Percentiles rank a stretch among this genome's conserved stretches.
Evolutionary conservation across 208 protist species (phyloP).

Genomic region (Leptomonas pyrrhocoris): DNA sequence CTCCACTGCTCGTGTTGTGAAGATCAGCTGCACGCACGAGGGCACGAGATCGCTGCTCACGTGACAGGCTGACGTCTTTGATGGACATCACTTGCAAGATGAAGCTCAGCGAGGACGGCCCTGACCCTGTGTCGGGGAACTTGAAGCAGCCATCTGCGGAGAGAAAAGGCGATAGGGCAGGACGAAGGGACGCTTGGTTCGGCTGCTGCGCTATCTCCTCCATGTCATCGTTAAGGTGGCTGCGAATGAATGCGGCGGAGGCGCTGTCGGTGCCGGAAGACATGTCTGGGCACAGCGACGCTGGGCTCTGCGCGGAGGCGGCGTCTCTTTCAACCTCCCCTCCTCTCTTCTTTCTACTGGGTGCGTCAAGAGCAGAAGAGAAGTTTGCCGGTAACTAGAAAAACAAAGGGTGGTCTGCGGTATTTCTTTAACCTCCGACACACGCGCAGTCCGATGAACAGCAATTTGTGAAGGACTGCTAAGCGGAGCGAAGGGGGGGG

Average conservation of each 20-base stretch:
- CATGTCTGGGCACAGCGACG: no score
- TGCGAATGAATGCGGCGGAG: conserved; percentile 38
- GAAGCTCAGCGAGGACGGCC: conserved; percentile 6
- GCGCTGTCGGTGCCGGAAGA: conserved; percentile 20
- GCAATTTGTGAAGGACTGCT: no score
- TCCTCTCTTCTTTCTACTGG: background rate
- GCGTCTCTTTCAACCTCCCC: no score
- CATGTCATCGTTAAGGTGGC: conserved; percentile 55
- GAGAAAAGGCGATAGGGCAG: conserved; percentile 26
- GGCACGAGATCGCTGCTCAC: conserved; percentile 51
- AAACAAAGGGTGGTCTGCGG: no score
- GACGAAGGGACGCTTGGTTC: conserved; percentile 17
- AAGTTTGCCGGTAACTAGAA: no score
- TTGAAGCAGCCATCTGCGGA: conserved; percentile 8
- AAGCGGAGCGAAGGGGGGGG: no score
- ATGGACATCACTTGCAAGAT: conserved; percentile 67
- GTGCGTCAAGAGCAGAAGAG: no score
- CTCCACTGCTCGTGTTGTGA: background rate
- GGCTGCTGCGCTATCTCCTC: conserved; percentile 41
- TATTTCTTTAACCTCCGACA: no score
- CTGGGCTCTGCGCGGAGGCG: no score
- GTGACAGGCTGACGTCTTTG: conserved; percentile 60
- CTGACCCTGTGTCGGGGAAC: background rate
- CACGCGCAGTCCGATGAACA: no score
- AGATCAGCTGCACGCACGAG: conserved; percentile 27